Percentiles rank a stretch among this genome's conserved stretches.
Conservation (phyloP, 352 stramenopile species). For the Phytophthora pistaciae region DNA sequence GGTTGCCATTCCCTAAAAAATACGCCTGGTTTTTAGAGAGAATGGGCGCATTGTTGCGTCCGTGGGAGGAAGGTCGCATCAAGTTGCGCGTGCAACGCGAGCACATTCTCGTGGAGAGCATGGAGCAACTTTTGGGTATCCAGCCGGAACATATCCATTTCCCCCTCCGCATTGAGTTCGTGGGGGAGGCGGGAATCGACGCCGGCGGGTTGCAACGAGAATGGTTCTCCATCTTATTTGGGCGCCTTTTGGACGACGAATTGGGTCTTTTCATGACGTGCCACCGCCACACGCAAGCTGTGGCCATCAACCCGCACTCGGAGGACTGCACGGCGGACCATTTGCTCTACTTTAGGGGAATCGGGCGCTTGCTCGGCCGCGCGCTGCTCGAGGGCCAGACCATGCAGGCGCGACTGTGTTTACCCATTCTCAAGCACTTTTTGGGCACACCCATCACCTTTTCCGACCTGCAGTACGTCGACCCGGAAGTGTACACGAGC, state of each 20-base stretch:
- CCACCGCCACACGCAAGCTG: conserved; percentile 71
- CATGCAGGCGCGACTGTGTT: conserved; percentile 74
- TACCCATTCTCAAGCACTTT: conserved; percentile 86
- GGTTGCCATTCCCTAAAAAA: conserved; percentile 80
- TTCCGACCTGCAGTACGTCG: conserved; percentile 83
- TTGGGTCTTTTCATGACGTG: conserved; percentile 83
- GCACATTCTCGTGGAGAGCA: conserved; percentile 80
- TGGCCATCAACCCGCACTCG: conserved; percentile 83
- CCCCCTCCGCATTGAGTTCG: conserved; percentile 89
- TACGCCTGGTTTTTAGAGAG: conserved; percentile 88
- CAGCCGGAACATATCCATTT: conserved; percentile 80
- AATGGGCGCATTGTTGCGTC: conserved; percentile 67
- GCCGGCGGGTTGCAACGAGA: conserved; percentile 81
- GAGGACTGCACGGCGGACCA: conserved; percentile 78
- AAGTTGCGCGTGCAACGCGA: conserved; percentile 82
- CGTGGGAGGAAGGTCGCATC: conserved; percentile 86
- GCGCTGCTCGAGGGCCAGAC: conserved; percentile 80
- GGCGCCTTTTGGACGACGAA: conserved; percentile 69
- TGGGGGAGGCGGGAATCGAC: conserved; percentile 82
- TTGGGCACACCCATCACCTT: conserved; percentile 85
- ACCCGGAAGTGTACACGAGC: conserved; percentile 82
- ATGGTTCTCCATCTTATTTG: conserved; percentile 86
- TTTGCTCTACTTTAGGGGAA: conserved; percentile 90
- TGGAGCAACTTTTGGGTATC: conserved; percentile 84
- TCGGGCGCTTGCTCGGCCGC: conserved; percentile 73